Evolutionary conservation across 169 alveolate genomes (phyloP), one percentile per base, ranked within the genome.

Genomic region (Plasmodium adleri): DNA sequence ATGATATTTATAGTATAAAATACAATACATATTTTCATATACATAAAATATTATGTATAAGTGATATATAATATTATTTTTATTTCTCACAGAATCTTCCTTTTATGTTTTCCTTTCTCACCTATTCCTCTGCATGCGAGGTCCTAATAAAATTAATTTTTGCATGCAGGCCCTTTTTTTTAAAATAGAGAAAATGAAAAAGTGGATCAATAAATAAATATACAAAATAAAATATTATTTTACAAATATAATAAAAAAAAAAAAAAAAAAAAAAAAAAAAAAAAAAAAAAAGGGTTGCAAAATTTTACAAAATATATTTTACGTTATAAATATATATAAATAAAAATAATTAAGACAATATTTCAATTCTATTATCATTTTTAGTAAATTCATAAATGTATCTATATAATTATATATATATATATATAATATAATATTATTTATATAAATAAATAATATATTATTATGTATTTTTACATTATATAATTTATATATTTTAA

Each of bases 161-260:
- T 74, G 88, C 88, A 74, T 60, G 88, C 62, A 74, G 74, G 39
- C 74, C 74, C 74, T 66, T 66, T 66, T 32, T 39, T 28, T 12
- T 13, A 66, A 66, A 66, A 66, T 66, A 66, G 22, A 66, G 64
- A 56, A 56, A 56, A 56, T 56, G 24, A 52, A 52, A 52, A 52
- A 52, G 17, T 13, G 17, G 8, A 52, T 13, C n/a, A 52, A 52
- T 3, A 52, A 52, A 20, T 20, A 20, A 7, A 13, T 13, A 0
- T 13, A 52, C n/a, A 10, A 10, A 52, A 52, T 13, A 52, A 52
- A 12, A 9, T 13, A 52, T 13, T 13, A 52, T 13, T 13, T 13
- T 13, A 52, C n/a, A 52, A 0, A 52, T 13, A 52, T 13, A 52
- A 13, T 52, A 52, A 52, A 56, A 56, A 56, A 56, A 4, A 56